Conservation (phyloP, 805 yeast genomes). For the Metschnikowia kofuensis region DNA sequence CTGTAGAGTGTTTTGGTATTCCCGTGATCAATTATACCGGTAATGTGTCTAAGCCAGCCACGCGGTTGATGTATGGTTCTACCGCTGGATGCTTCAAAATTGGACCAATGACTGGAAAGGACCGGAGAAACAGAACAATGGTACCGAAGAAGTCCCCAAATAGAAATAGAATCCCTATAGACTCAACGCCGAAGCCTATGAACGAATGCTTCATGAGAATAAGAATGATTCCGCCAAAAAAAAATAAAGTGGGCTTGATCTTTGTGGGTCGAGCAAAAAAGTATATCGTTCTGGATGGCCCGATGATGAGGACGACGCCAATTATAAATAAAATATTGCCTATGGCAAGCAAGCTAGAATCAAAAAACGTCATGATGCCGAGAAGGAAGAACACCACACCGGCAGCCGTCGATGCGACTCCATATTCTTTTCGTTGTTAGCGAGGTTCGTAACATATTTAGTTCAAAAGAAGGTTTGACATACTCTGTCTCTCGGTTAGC, state of each 20-base stretch:
- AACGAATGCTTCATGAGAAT: conserved; percentile 77
- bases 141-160: conserved; percentile 93
- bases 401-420: conserved; percentile 88
- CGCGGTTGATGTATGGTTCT: conserved; percentile 61
- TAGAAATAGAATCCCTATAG: conserved; percentile 82
- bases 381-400: conserved; percentile 75
- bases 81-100: conserved; percentile 73
- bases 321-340: conserved; percentile 78
- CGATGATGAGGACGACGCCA: conserved; percentile 86
- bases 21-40: conserved; percentile 24
- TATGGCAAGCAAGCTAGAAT: conserved; percentile 81
- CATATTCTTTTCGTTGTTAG: conserved; percentile 55
- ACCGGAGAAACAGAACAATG: conserved; percentile 79
- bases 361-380: conserved; percentile 84
- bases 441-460: no score
- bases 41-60: conserved; percentile 42
- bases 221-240: conserved; percentile 68
- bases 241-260: conserved; percentile 81
- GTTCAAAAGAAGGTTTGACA: conserved; percentile 24
- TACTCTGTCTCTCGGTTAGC: conserved; percentile 76
- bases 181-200: conserved; percentile 79
- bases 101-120: conserved; percentile 86
- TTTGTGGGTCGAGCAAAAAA: conserved; percentile 88
- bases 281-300: conserved; percentile 74
- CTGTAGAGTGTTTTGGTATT: neutral